Percentiles rank a stretch among this genome's conserved stretches.
Conservation (phyloP, 2,329 filamentous ascomycete genomes). For the Ustulina deusta region DNA sequence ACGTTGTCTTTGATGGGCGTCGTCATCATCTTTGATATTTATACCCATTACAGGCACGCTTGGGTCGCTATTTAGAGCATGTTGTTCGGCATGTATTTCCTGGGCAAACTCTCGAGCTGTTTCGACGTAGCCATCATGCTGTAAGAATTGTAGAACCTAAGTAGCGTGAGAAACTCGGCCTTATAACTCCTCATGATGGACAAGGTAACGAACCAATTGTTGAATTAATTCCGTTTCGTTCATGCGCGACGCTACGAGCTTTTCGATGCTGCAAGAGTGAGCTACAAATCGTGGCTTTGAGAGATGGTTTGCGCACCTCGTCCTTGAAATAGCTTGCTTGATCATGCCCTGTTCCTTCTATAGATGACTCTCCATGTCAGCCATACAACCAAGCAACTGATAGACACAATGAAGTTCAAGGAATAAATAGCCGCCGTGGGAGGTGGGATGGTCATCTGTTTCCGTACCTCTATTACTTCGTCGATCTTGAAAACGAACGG, state of each 20-base stretch:
- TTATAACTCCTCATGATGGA: background rate
- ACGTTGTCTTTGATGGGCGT: conserved; percentile 90
- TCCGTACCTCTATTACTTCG: conserved; percentile 78
- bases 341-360: conserved; percentile 72
- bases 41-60: conserved; percentile 66
- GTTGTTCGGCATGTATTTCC: conserved; percentile 80
- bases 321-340: conserved; percentile 68
- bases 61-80: conserved; percentile 72
- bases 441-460: background rate
- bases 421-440: background rate
- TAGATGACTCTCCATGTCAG: conserved; percentile 21
- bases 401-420: background rate
- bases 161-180: conserved; percentile 32
- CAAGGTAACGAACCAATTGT: conserved; percentile 68
- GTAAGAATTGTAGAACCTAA: conserved; percentile 82
- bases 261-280: conserved; percentile 61
- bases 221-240: conserved; percentile 85
- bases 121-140: conserved; percentile 95
- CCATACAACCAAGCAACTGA: background rate
- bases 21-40: conserved; percentile 81
- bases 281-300: conserved; percentile 31
- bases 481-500: conserved; percentile 95
- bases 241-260: conserved; percentile 68
- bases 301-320: conserved; percentile 52
- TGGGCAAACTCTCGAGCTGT: conserved; percentile 88